Conservation (phyloP, 768 basidiomycete species). For the Lyophyllum semitale region DNA sequence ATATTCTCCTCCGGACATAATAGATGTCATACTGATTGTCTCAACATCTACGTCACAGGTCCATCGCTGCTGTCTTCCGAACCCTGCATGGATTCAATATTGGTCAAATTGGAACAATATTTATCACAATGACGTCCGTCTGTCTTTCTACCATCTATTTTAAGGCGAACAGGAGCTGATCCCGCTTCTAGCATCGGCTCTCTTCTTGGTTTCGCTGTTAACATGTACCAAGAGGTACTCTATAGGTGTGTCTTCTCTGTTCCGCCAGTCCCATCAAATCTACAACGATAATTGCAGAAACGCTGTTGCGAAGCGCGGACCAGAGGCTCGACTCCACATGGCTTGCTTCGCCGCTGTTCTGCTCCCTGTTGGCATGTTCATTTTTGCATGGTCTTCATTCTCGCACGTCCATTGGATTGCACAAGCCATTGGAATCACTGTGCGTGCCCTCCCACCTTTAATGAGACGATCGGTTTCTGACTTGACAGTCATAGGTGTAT, state of each 20-base stretch:
- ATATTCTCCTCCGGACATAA: conserved; percentile 1
- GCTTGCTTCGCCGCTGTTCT: conserved; percentile 56
- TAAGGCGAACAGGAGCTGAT: background rate
- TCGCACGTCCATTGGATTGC: conserved; percentile 61
- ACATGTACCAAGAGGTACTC: conserved; percentile 48
- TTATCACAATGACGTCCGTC: conserved; percentile 53
- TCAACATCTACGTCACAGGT: conserved; percentile 33
- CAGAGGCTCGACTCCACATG: conserved; percentile 63
- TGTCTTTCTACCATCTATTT: background rate
- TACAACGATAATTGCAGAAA: conserved; percentile 23
- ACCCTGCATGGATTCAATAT: conserved; percentile 59
- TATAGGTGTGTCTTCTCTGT: conserved; percentile 42
- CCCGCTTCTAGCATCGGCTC: conserved; percentile 50
- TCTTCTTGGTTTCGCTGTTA: conserved; percentile 46
- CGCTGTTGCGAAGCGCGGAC: conserved; percentile 34
- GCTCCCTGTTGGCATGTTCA: conserved; percentile 64
- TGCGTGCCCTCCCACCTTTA: conserved; percentile 16
- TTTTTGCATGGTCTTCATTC: conserved; percentile 72
- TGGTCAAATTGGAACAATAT: conserved; percentile 62
- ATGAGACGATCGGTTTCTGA: conserved; percentile 7
- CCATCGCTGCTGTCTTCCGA: conserved; percentile 56
- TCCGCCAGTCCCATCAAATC: background rate
- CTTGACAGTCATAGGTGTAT: conserved; percentile 38
- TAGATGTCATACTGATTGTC: background rate
- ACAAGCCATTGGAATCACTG: conserved; percentile 52